Evolutionary conservation across 305 asterid genomes (phyloP).

Genomic region (Rubia peregrina): DNA sequence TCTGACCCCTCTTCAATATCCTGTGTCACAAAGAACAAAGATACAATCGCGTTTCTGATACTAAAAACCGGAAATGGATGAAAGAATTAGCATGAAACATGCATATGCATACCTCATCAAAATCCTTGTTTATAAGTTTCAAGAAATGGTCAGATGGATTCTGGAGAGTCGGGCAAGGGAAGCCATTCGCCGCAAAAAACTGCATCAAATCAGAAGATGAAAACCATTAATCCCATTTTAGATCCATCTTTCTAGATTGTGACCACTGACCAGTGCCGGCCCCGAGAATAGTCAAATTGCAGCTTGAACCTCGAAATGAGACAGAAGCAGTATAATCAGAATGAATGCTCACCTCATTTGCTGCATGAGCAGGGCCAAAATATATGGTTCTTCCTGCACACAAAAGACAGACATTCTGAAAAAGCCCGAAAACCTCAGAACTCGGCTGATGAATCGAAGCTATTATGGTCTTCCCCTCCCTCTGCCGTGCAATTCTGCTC

Average conservation of each 20-base stretch:
- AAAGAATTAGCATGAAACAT: background rate
- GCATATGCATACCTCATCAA: slow-evolving; percentile 15
- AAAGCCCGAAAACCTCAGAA: slow-evolving; percentile 29
- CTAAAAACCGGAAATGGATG: too few relatives aligned
- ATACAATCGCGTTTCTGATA: background rate
- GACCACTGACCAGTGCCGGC: too few relatives aligned
- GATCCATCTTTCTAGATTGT: background rate
- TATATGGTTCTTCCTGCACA: slow-evolving; percentile 49
- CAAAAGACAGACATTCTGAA: slow-evolving; percentile 54
- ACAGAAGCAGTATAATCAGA: too few relatives aligned
- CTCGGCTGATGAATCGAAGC: slow-evolving; percentile 14
- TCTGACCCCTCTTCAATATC: slow-evolving; percentile 22
- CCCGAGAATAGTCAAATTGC: too few relatives aligned
- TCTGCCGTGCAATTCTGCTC: slow-evolving; percentile 6
- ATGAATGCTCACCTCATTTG: slow-evolving; percentile 34
- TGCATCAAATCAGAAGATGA: slow-evolving; percentile 7
- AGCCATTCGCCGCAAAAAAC: slow-evolving; percentile 30
- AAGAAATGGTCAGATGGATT: slow-evolving; percentile 41
- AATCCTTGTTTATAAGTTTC: slow-evolving; percentile 31
- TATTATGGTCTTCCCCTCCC: slow-evolving; percentile 5
- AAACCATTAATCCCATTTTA: too few relatives aligned
- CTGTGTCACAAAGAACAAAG: slow-evolving; percentile 7
- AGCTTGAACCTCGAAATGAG: too few relatives aligned
- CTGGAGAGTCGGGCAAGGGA: slow-evolving; percentile 33
- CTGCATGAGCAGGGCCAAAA: slow-evolving; percentile 46